Conservation (phyloP, 768 basidiomycete genomes). For the Rhizopogon salebrosus region DNA sequence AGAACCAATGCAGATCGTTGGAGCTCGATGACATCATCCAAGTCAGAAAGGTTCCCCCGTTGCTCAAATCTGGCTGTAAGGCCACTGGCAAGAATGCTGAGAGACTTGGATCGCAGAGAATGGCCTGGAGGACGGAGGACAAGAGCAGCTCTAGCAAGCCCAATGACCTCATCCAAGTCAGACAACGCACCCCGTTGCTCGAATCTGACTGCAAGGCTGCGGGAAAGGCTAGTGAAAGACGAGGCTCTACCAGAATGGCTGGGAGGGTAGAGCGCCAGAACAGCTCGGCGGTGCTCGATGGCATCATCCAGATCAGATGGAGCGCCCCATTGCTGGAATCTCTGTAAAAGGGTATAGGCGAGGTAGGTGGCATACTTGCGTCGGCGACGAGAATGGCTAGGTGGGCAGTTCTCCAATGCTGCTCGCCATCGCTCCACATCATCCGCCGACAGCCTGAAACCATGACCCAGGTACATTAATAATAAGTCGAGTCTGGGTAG, state of each 20-base stretch:
- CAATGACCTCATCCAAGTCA: conserved; percentile 26
- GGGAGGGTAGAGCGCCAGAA: conserved; percentile 19
- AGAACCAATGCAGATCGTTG: conserved; percentile 18
- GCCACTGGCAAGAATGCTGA: conserved; percentile 24
- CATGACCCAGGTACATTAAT: no score
- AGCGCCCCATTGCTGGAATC: conserved; percentile 20
- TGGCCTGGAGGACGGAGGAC: conserved; percentile 20
- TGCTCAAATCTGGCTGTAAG: conserved; percentile 21
- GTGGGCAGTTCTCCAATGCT: conserved; percentile 9
- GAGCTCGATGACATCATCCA: conserved; percentile 22
- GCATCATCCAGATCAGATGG: conserved; percentile 22
- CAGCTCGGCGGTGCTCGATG: conserved; percentile 20
- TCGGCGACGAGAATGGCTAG: conserved; percentile 9
- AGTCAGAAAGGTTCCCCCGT: conserved; percentile 16
- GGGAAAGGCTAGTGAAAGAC: conserved; percentile 23
- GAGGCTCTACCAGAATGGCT: conserved; percentile 18
- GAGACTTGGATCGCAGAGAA: conserved; percentile 13
- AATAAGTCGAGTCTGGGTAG: no score
- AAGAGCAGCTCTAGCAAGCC: conserved; percentile 19
- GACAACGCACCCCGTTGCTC: conserved; percentile 13
- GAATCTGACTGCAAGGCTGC: conserved; percentile 20
- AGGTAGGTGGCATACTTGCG: conserved; percentile 14
- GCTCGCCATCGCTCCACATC: no score
- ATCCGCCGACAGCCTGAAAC: no score
- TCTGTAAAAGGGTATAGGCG: conserved; percentile 20